Conservation (phyloP, 2,329 filamentous ascomycete genomes). For the Elsinoe necatrix region DNA sequence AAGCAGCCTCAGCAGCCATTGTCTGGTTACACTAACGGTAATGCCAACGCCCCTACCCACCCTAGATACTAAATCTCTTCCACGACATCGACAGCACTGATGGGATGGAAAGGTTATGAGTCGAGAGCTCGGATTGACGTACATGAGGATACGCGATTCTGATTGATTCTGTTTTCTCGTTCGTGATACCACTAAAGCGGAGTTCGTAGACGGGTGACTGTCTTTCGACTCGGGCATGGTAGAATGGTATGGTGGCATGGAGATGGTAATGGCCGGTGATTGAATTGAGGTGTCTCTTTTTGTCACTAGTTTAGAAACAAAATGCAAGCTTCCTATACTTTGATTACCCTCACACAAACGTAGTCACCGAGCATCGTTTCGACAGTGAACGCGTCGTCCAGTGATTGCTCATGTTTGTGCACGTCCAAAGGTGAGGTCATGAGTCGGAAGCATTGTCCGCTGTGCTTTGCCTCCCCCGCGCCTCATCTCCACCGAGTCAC, state of each 20-base stretch:
- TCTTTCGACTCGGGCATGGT: constrained; percentile 14
- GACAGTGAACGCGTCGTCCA: neutral
- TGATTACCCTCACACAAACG: neutral
- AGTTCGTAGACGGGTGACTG: neutral
- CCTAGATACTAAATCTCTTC: neutral
- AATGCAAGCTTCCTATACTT: constrained; percentile 2
- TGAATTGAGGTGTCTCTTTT: neutral
- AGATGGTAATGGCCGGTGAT: neutral
- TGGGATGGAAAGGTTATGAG: neutral
- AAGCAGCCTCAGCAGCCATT: neutral
- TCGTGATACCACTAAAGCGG: constrained; percentile 14
- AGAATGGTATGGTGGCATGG: neutral
- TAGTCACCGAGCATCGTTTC: neutral
- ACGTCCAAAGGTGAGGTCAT: constrained; percentile 7
- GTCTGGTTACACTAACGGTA: neutral
- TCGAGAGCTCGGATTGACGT: neutral
- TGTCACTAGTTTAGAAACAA: neutral
- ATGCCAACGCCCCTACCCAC: neutral
- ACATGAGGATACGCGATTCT: constrained; percentile 6
- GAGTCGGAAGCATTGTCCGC: neutral
- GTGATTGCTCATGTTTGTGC: neutral
- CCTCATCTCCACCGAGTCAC: neutral
- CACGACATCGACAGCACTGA: neutral
- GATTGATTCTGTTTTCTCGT: constrained; percentile 2
- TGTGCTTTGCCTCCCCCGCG: constrained; percentile 4